Evolutionary conservation across 345 rosid genomes (phyloP), one percentile per base, ranked within the genome.

Genomic region (Sisymbrium altissimum): DNA sequence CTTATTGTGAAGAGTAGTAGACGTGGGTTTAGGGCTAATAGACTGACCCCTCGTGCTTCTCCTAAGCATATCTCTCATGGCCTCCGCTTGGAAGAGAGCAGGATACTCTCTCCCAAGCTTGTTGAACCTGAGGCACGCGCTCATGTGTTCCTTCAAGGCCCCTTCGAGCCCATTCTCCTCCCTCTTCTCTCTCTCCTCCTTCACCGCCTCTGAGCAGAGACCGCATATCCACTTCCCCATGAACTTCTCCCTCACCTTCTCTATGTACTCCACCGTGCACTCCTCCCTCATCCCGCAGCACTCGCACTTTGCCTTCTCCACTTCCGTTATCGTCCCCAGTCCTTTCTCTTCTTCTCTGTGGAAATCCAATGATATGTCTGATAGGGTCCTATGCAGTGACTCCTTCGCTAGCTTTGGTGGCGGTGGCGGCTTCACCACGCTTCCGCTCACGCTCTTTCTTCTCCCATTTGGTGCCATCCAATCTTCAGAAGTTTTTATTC

Each of bases 261-360:
- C 94, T n/a, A 92, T 85, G 87, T 90, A 95, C 83, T 88, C 91
- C 0, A 76, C 73, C 1, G 97, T 92, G 82, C 89, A 92, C 88
- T 92, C 97, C 79, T 95, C 97, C 9, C 77, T 80, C 96, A 95
- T 87, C 29, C 93, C 97, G 30, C 99, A 95, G 27, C 99, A 92
- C 82, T 95, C 91, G 32, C 97, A 95, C 73, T 88, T 87, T 7
- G 89, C 90, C 53, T 87, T 87, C 77, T 84, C 92, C 1, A 88
- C 93, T 79, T 90, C 97, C 0, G 89, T 86, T 64, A 91, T 89
- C 1, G 88, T 76, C 9, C 84, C 81, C 1, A 88, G 85, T 14
- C 66, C 70, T 44, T 68, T 73, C 54, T 77, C 67, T 19, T 45
- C 71, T 50, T 81, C 87, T 59, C 85, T 84, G 75, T 76, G 81